These are phyloP conservation scores for Linaria vulgaris DNA, from an alignment of 257 asterid genomes.

Conservation along the genomic window DNA sequence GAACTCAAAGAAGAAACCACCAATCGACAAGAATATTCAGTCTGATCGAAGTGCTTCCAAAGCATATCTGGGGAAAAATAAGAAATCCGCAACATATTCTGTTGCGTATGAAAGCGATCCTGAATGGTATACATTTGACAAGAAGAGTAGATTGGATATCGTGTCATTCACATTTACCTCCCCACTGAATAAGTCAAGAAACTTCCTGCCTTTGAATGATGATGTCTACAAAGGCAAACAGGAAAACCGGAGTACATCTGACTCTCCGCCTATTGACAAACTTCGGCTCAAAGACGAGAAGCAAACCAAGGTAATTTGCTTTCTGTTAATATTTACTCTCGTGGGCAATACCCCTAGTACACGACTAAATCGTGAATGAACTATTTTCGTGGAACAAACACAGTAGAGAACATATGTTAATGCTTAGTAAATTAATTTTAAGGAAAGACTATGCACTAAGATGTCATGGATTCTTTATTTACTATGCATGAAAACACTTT, in stretches of 20 bases:
- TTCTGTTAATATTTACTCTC: too few species aligned
- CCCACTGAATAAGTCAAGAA: slow-evolving; percentile 70
- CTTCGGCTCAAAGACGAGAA: slow-evolving; percentile 35
- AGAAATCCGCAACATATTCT: slow-evolving; percentile 51
- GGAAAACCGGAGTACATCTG: slow-evolving; percentile 40
- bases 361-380: slow-evolving; percentile 3
- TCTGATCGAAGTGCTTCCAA: slow-evolving; percentile 39
- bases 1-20: slow-evolving; percentile 44
- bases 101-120: slow-evolving; percentile 49
- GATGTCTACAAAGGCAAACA: slow-evolving; percentile 34
- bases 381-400: slow-evolving; percentile 6
- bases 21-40: slow-evolving; percentile 32
- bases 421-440: slow-evolving; percentile 3
- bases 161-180: slow-evolving; percentile 97
- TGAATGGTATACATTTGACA: slow-evolving; percentile 61
- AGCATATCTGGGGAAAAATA: slow-evolving; percentile 35
- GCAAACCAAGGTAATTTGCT: slow-evolving; percentile 52
- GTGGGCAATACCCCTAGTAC: slow-evolving; percentile 4
- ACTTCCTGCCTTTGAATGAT: slow-evolving; percentile 32
- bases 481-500: too few species aligned
- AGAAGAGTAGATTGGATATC: slow-evolving; percentile 63
- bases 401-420: background rate
- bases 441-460: slow-evolving; percentile 12
- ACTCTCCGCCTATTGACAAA: slow-evolving; percentile 37
- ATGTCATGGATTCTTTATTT: slow-evolving; percentile 13